Percentiles rank a stretch among this genome's conserved stretches.
Conservation (phyloP, 2,329 filamentous ascomycete species). For the Coniella lustricola region DNA sequence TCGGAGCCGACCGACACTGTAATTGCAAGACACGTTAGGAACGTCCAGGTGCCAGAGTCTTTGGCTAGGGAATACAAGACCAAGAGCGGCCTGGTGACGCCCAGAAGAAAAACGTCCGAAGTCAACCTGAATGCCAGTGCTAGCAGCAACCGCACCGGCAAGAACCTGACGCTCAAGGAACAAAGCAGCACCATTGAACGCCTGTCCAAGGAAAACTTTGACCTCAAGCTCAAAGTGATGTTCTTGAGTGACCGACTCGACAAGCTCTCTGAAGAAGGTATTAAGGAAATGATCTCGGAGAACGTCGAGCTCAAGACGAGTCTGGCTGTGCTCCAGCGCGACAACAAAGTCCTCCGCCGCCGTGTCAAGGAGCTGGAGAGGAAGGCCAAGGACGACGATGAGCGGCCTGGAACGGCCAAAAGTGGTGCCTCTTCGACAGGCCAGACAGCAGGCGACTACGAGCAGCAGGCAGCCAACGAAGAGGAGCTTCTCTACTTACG, state of each 20-base stretch:
- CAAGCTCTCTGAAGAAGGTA: constrained; percentile 88
- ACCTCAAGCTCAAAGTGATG: constrained; percentile 94
- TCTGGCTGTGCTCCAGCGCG: constrained; percentile 80
- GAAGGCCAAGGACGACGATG: constrained; percentile 60
- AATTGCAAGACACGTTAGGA: constrained; percentile 79
- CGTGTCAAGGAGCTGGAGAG: constrained; percentile 83
- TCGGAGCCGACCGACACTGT: constrained; percentile 77
- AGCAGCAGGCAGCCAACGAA: constrained; percentile 60
- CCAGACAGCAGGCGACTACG: constrained; percentile 46
- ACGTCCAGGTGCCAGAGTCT: constrained; percentile 85
- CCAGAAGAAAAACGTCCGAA: constrained; percentile 40
- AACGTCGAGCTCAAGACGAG: constrained; percentile 94
- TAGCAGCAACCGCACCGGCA: constrained; percentile 50
- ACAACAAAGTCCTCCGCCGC: constrained; percentile 76
- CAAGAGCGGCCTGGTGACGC: constrained; percentile 59
- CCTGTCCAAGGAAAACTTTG: constrained; percentile 96
- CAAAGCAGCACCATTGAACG: constrained; percentile 96
- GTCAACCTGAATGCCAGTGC: constrained; percentile 44
- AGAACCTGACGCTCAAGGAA: constrained; percentile 84
- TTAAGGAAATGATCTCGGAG: constrained; percentile 97
- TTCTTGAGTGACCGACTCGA: constrained; percentile 91
- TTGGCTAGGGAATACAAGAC: constrained; percentile 79
- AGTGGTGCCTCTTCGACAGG: constrained; percentile 52
- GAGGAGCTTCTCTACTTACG: constrained; percentile 80
- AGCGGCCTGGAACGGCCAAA: constrained; percentile 52